Base-by-base conservation (phyloP, 202 grass and related monocot species). In the Zizania palustris region DNA sequence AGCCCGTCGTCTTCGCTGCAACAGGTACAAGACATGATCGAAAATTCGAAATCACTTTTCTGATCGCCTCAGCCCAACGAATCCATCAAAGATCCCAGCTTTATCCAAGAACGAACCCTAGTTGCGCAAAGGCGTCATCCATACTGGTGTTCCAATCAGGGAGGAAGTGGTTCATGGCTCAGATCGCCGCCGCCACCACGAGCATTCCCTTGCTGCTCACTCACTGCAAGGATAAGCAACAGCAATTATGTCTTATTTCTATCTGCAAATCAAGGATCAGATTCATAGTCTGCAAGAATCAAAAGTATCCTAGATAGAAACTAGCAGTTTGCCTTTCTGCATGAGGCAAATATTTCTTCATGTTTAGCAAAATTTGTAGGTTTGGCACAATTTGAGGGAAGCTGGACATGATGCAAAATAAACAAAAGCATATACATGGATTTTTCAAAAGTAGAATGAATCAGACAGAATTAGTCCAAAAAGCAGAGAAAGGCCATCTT, bases 101-200 rank as follows among this genome's bases (percentile, higher is more conserved):
- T 3, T 45, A 53, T 54, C 3, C 7, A 40, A 60, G 19, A 66
- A 15, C 77, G 33, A 44, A 87, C 79, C 63, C 14, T 34, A 80
- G 4, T n/a, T 60, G 6, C 68, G n/a, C 22, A 37, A 65, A 81
- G 67, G 68, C 48, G 73, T 70, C 77, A 28, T 64, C 84, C 81
- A 87, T 28, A 28, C 28, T 28, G 28, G 28, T 71, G 58, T 8
- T 81, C 85, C 84, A 87, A 65, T 87, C 77, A 22, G 84, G 67
- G 33, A 78, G 42, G 78, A 72, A 87, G 22, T 90, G 76, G 65
- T 73, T 77, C 84, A 90, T 90, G 20, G 12, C 53, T 70, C 13
- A 6, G 16, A 60, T 61, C 36, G 18, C 22, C 54, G 0, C 53
- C 34, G 3, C 53, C 44, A 3, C 59, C 41, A 20, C 12, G 9